Evolutionary conservation across 495 filamentous ascomycete species (phyloP), one percentile per base, ranked within the genome.

Genomic region (Aspergillus incahuasiensis): DNA sequence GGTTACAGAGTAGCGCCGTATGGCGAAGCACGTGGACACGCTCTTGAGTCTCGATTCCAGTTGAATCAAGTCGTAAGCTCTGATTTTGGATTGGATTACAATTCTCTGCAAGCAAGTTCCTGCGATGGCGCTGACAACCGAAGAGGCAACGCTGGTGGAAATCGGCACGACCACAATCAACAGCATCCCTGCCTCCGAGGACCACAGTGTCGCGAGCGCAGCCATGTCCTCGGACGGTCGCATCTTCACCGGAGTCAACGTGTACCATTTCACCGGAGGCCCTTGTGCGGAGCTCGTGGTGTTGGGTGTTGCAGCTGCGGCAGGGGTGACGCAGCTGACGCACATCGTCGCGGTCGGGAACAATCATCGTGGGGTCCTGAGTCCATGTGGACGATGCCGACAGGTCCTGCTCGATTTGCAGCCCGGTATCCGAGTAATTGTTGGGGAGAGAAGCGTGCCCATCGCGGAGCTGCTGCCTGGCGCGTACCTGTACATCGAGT

Each of bases 231-330:
- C 21, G 2, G 48, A 55, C 16, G 62, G 60, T 0, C 57, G 57
- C 9, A 22, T 65, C 35, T 68, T 62, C 58, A 62, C 68, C 0
- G 68, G 63, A 12, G 55, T 70, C 52, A 67, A 68, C 41, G 54
- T 68, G 11, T 68, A 63, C 22, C 65, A 68, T 41, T 70, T 70
- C 43, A 62, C 62, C 1, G 68, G 68, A 12, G 65, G 63, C 3
- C 65, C 65, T 40, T 69, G 67, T 55, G 67, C 65, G 9, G 67
- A 68, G 34, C 64, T 66, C 15, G 58, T 67, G 11, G 63, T 66
- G 12, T 59, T 70, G 19, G 65, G 61, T 19, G 57, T 61, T 9
- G 67, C 67, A 12, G 63, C 63, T 2, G 60, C 55, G 5, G 59
- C 65, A 22, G 68, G 61, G n/a, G 51, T 35, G 21, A 22, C 43